These are phyloP conservation scores for Metarhizium album DNA, from an alignment of 2,329 filamentous ascomycete species.

Conservation along the genomic window DNA sequence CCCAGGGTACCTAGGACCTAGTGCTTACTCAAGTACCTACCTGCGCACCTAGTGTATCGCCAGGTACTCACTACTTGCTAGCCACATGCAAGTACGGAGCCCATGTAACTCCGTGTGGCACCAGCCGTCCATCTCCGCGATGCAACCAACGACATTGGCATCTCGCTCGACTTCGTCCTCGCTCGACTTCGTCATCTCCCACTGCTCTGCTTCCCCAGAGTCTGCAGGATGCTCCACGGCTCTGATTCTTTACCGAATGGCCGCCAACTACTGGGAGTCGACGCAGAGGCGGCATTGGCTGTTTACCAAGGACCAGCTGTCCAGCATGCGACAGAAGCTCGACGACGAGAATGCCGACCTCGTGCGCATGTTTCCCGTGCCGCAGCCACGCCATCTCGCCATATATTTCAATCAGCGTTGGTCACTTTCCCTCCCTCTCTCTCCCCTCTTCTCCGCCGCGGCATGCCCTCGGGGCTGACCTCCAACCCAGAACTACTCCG, in stretches of 20 bases:
- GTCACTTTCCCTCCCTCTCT: slow-evolving; percentile 18
- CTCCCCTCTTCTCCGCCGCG: not conserved
- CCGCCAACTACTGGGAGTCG: slow-evolving; percentile 94
- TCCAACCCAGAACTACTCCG: slow-evolving; percentile 57
- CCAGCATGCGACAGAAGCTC: slow-evolving; percentile 62
- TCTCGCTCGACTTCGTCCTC: not conserved
- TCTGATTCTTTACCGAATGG: slow-evolving; percentile 45
- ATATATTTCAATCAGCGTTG: slow-evolving; percentile 88
- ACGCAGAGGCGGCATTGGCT: slow-evolving; percentile 87
- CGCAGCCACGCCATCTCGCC: slow-evolving; percentile 69
- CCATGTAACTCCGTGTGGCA: not conserved
- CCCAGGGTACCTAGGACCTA: too few species aligned
- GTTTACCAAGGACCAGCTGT: slow-evolving; percentile 73
- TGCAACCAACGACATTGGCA: not conserved
- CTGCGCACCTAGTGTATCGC: too few species aligned
- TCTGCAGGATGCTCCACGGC: slow-evolving; percentile 5
- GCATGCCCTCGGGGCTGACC: not conserved
- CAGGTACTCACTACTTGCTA: too few species aligned
- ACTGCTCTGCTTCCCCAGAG: not conserved
- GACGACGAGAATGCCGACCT: slow-evolving; percentile 65
- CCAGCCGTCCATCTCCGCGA: not conserved
- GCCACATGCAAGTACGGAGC: not conserved
- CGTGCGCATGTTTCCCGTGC: slow-evolving; percentile 70
- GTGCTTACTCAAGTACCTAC: too few species aligned
- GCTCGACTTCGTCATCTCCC: not conserved